Percentiles rank a stretch among this genome's conserved stretches.
Evolutionary conservation across 306 rosid genomes (phyloP).

Genomic region (peach (Prunus persica)): DNA sequence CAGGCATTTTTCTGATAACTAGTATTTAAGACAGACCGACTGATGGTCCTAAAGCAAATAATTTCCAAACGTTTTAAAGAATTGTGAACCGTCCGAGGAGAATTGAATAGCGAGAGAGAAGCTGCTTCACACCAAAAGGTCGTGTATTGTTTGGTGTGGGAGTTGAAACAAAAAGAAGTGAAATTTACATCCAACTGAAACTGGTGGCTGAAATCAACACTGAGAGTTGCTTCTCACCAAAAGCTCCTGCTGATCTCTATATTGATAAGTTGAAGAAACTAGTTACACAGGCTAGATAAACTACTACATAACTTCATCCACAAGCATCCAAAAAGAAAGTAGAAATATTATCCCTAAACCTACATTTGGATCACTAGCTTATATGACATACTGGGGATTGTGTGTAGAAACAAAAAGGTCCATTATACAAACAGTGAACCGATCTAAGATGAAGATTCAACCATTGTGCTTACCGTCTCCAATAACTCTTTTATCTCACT

Average conservation of each 20-base stretch:
- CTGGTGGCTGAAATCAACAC: background rate
- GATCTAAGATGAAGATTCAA: slow-evolving; percentile 36
- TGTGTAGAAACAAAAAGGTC: background rate
- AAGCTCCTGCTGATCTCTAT: slow-evolving; percentile 5
- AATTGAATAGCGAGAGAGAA: too few species aligned
- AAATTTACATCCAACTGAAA: background rate
- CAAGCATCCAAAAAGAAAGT: slow-evolving; percentile 21
- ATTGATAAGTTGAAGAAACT: background rate
- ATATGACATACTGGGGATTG: background rate
- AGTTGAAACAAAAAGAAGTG: background rate
- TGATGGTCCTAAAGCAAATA: too few species aligned
- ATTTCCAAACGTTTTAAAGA: too few species aligned
- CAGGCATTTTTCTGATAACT: too few species aligned
- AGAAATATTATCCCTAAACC: slow-evolving; percentile 16
- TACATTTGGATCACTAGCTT: slow-evolving; percentile 29
- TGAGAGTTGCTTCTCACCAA: background rate
- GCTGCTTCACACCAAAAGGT: background rate
- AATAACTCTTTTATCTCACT: slow-evolving; percentile 52
- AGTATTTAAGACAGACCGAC: too few species aligned
- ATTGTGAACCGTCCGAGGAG: too few species aligned
- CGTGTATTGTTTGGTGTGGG: background rate
- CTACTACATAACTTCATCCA: background rate
- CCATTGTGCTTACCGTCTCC: slow-evolving; percentile 60
- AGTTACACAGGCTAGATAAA: background rate
- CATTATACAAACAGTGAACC: slow-evolving; percentile 6